Evolutionary conservation across 2,329 filamentous ascomycete genomes (phyloP).

Genomic region (Pseudocercospora cruenta): DNA sequence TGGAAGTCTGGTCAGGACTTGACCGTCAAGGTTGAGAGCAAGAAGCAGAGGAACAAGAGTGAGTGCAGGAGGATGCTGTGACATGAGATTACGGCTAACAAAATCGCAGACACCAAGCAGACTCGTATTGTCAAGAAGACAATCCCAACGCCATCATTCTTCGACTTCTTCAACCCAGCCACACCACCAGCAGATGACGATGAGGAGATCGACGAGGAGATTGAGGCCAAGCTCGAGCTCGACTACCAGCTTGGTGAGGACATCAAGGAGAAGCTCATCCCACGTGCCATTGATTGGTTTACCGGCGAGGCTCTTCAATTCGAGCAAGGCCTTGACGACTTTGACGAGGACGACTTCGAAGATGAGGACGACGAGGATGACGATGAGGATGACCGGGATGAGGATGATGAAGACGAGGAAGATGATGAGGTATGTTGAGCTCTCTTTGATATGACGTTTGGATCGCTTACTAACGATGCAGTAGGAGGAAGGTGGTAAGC

Average conservation of each 20-base stretch:
- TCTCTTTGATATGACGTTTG: neutral
- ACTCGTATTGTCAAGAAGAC: constrained; percentile 99
- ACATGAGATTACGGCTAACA: constrained; percentile 25
- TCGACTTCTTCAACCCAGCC: constrained; percentile 97
- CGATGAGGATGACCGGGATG: constrained; percentile 79
- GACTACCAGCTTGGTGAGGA: constrained; percentile 99
- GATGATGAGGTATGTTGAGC: constrained; percentile 53
- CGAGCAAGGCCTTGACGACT: constrained; percentile 87
- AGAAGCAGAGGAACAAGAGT: constrained; percentile 99
- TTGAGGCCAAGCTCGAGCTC: constrained; percentile 95
- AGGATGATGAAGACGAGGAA: constrained; percentile 69
- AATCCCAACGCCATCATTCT: constrained; percentile 95
- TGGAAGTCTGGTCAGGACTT: constrained; percentile 94
- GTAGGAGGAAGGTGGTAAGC: constrained; percentile 81
- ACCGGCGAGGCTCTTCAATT: constrained; percentile 96
- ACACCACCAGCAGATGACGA: constrained; percentile 80
- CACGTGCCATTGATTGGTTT: constrained; percentile 98
- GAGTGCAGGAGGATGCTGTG: constrained; percentile 44
- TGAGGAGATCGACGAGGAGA: constrained; percentile 81
- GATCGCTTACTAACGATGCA: constrained; percentile 24
- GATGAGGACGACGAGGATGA: constrained; percentile 95
- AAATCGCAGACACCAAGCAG: constrained; percentile 85
- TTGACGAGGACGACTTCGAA: constrained; percentile 80
- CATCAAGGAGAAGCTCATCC: constrained; percentile 99
- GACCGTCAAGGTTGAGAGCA: constrained; percentile 93